Base-by-base conservation (phyloP, 495 filamentous ascomycete genomes). In the Trypethelium eluteriae region DNA sequence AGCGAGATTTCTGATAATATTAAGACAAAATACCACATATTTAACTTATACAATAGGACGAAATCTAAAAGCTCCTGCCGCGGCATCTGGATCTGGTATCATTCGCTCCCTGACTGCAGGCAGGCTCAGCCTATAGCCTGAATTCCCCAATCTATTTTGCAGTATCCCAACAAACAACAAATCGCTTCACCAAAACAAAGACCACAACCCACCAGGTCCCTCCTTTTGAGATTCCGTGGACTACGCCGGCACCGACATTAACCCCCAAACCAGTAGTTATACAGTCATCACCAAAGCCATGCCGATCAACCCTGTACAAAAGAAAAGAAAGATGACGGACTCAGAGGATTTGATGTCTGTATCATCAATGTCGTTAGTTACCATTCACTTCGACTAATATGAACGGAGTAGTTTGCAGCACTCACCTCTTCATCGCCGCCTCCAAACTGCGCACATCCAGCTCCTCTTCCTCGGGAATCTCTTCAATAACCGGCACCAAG, bases 401-500 rank as follows among this genome's bases (percentile, higher is more conserved):
- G 25, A 10, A 4, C 16, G 4, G 12, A 50, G 16, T 41, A 61
- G 67, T 34, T 2, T 5, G 7, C 7, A 36, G n/a, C 38, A 70
- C 73, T 69, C 62, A 88, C 87, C 80, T 72, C 74, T 82, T 81
- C 73, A 91, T 76, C 62, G 88, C 76, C 44, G 79, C 78, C 74
- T 89, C 88, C 56, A 91, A 72, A 66, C 79, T 86, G 7, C 81
- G 75, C 34, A 83, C 78, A 68, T 78, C 88, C 59, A 88, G 81
- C 47, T 81, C 82, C 38, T 81, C 78, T 38, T 85, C 86, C 34
- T 82, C 79, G 3, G 92, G 92, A 34, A 98, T 89, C 79, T 93
- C 91, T 67, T 89, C 86, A 56, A 94, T 83, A 63, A 98, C 82
- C 39, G 92, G 91, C 2, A 93, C 91, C 44, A 98, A 77, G 66